Evolutionary conservation across 768 basidiomycete genomes (phyloP).

Genomic region (Trametopsis cervina): DNA sequence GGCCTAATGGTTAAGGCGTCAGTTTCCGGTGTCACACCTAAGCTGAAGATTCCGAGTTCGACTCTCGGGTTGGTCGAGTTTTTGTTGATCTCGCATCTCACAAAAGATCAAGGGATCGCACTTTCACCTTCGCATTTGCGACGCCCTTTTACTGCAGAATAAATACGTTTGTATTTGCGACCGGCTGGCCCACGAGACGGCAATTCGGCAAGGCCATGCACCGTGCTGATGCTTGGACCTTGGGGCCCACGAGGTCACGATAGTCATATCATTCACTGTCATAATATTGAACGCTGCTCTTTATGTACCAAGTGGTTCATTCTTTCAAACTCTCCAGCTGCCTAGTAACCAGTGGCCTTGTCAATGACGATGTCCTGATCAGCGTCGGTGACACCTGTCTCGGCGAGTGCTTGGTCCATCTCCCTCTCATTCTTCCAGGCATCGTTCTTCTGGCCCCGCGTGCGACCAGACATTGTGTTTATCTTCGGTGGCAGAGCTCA

Average conservation of each 20-base stretch:
- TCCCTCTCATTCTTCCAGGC: conserved; percentile 21
- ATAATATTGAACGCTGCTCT: too few relatives aligned
- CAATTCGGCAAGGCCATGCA: too few relatives aligned
- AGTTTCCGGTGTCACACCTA: conserved; percentile 39
- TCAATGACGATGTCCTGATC: conserved; percentile 19
- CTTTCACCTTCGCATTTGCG: neutral
- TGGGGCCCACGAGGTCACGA: too few relatives aligned
- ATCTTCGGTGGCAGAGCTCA: conserved; percentile 9
- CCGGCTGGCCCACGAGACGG: too few relatives aligned
- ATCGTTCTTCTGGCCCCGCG: conserved; percentile 21
- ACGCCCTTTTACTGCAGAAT: too few relatives aligned
- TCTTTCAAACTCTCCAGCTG: too few relatives aligned
- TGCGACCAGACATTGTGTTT: conserved; percentile 16
- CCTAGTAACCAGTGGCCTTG: conserved; percentile 13
- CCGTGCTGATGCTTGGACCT: too few relatives aligned
- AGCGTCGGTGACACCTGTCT: conserved; percentile 10
- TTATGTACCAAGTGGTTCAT: too few relatives aligned
- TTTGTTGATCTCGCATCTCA: conserved; percentile 12
- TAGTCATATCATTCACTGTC: too few relatives aligned
- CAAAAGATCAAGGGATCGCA: neutral
- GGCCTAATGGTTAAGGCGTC: conserved; percentile 58
- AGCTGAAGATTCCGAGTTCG: conserved; percentile 57
- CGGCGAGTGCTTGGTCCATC: conserved; percentile 15
- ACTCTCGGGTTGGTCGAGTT: conserved; percentile 49
- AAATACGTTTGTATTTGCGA: too few relatives aligned